These are phyloP conservation scores for Bipolaris sorokiniana DNA, from an alignment of 2,329 filamentous ascomycete species.

Conservation along the genomic window DNA sequence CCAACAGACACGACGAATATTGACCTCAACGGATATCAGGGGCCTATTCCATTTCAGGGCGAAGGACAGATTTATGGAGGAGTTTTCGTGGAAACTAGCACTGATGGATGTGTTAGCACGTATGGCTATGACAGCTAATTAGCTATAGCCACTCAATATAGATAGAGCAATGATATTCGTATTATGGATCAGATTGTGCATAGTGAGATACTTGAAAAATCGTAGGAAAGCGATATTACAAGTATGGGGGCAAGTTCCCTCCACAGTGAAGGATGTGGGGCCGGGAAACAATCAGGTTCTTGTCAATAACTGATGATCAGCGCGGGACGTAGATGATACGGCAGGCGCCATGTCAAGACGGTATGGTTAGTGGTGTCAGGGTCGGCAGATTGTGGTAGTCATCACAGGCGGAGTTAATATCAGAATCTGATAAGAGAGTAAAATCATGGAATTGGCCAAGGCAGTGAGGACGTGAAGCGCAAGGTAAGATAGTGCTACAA, in stretches of 20 bases:
- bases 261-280: neutral
- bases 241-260: neutral
- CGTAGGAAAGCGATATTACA: neutral
- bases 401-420: neutral
- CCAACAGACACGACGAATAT: slow-evolving; percentile 37
- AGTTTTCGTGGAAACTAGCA: slow-evolving; percentile 40
- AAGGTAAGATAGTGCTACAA: neutral
- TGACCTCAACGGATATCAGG: slow-evolving; percentile 38
- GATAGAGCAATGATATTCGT: neutral
- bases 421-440: neutral
- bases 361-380: neutral
- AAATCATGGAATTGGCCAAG: neutral
- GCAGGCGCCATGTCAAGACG: neutral
- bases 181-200: neutral
- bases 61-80: slow-evolving; percentile 42
- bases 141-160: neutral
- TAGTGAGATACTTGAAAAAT: neutral
- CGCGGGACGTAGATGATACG: neutral
- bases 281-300: neutral
- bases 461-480: neutral
- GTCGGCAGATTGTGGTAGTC: neutral
- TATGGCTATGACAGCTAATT: neutral
- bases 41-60: slow-evolving; percentile 18
- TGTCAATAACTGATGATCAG: neutral
- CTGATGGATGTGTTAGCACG: slow-evolving; percentile 28